Base-by-base conservation (phyloP, 257 asterid species). In the Solanum lignicaule region DNA sequence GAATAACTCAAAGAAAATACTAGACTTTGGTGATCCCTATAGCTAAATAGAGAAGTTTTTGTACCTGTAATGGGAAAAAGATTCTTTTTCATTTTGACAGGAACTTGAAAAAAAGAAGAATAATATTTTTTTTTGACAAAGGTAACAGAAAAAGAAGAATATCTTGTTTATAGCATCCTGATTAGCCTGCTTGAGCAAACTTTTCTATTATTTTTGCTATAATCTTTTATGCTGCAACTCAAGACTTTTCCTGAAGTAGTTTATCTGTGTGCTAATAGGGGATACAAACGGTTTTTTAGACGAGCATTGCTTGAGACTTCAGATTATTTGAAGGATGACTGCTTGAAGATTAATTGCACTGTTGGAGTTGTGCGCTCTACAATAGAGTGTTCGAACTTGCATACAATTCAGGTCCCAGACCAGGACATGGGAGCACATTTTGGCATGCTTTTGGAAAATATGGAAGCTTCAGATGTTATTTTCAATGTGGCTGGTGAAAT, bases 361-460 rank as follows among this genome's bases (percentile, higher is more conserved):
- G 99, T 97, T 84, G 99, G 99, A 87, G 99, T 97, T 73, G 99
- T 97, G 87, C 98, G 95, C 71, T 97, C 99, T 88, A 98, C 95
- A 38, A 93, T 92, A 76, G 99, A 96, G 87, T 95, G 98, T 92
- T 94, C 98, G 43, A 93, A 94, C 88, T 89, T 94, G 88, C 96
- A 93, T 90, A 92, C 98, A 5, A 95, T 97, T 90, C 96, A 94
- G 87, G 96, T 97, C 91, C 98, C 99, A 29, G 98, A 94, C 83
- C 93, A 96, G 58, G 98, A 97, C 87, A 95, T 97, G 43, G 99
- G 99, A 82, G 91, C 95, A 82, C 94, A 97, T 91, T 94, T 97
- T 91, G 99, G 98, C 84, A 91, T 85, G 90, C 97, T 97, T 23
- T 93, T 97, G 92, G 98, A 97, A 87, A 95, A 93, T 90, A 91